Evolutionary conservation across 2,329 filamentous ascomycete genomes (phyloP).

Genomic region (Cryphonectria radicalis): DNA sequence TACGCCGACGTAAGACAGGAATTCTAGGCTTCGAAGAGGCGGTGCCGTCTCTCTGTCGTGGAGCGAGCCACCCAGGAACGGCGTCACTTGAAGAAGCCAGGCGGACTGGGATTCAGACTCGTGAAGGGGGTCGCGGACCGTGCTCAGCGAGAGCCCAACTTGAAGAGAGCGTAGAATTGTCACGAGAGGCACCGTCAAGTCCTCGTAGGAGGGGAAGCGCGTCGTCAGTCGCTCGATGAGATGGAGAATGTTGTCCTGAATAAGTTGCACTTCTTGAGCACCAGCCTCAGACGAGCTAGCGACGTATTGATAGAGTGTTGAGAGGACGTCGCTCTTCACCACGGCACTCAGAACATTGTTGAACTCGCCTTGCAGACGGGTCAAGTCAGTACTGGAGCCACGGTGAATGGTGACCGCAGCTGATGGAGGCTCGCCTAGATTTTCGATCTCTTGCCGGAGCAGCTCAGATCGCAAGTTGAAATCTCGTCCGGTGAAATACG

Average conservation of each 20-base stretch:
- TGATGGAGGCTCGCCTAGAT: slow-evolving; percentile 69
- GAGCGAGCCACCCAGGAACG: slow-evolving; percentile 58
- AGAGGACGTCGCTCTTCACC: slow-evolving; percentile 51
- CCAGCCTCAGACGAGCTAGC: slow-evolving; percentile 38
- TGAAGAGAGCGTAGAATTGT: slow-evolving; percentile 80
- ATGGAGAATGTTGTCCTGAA: slow-evolving; percentile 64
- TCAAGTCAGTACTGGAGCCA: slow-evolving; percentile 69
- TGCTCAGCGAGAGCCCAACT: slow-evolving; percentile 69
- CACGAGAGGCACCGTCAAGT: slow-evolving; percentile 77
- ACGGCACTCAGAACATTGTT: slow-evolving; percentile 72
- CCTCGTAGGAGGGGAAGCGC: slow-evolving; percentile 79
- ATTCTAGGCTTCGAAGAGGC: slow-evolving; percentile 48
- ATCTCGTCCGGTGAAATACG: slow-evolving; percentile 67
- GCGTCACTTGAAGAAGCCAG: slow-evolving; percentile 51
- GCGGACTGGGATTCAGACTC: slow-evolving; percentile 12
- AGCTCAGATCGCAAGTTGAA: slow-evolving; percentile 69
- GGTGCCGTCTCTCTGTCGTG: slow-evolving; percentile 35
- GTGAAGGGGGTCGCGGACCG: slow-evolving; percentile 15
- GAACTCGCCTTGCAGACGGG: slow-evolving; percentile 81
- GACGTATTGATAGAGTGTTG: slow-evolving; percentile 42
- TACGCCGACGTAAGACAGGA: slow-evolving; percentile 53
- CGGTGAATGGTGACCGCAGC: slow-evolving; percentile 71
- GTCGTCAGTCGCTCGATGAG: slow-evolving; percentile 71
- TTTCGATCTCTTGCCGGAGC: slow-evolving; percentile 63
- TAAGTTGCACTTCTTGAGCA: slow-evolving; percentile 52